These are phyloP conservation scores for Penicillium subrubescens DNA, from an alignment of 495 filamentous ascomycete genomes.

Conservation along the genomic window DNA sequence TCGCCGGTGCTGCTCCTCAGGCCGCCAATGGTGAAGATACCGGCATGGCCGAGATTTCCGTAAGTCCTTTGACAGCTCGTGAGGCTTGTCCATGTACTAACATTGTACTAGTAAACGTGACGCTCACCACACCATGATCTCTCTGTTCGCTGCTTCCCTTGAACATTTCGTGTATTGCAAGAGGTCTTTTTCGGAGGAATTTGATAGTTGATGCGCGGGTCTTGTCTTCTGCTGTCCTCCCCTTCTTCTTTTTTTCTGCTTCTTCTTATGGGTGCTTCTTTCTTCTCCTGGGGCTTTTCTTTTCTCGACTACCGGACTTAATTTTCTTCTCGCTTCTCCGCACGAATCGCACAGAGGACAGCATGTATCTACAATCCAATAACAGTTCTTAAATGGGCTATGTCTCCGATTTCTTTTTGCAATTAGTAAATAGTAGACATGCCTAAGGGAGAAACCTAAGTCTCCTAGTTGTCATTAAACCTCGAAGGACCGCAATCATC, in stretches of 20 bases:
- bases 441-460: no score
- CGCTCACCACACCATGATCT: constrained; percentile 1
- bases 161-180: constrained; percentile 8
- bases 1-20: constrained; percentile 42
- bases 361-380: constrained; percentile 30
- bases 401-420: background rate
- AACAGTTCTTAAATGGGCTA: constrained; percentile 16
- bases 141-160: constrained; percentile 2
- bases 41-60: constrained; percentile 58
- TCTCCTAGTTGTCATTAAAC: no score
- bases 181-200: constrained; percentile 13
- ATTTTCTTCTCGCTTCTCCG: constrained; percentile 20
- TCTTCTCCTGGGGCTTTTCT: constrained; percentile 4
- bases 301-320: constrained; percentile 14
- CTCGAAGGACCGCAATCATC: background rate
- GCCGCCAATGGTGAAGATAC: constrained; percentile 43
- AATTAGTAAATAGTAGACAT: no score
- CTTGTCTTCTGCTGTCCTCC: constrained; percentile 29
- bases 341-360: constrained; percentile 18
- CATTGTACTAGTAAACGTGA: constrained; percentile 26
- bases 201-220: constrained; percentile 35
- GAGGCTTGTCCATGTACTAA: constrained; percentile 1
- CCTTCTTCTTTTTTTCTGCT: constrained; percentile 14
- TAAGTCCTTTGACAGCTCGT: constrained; percentile 21
- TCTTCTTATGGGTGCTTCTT: constrained; percentile 15